A percentile compares a stretch with the other conserved stretches of the same genome.
Conservation (phyloP, 495 filamentous ascomycete genomes). For the Aspergillus diversus region DNA sequence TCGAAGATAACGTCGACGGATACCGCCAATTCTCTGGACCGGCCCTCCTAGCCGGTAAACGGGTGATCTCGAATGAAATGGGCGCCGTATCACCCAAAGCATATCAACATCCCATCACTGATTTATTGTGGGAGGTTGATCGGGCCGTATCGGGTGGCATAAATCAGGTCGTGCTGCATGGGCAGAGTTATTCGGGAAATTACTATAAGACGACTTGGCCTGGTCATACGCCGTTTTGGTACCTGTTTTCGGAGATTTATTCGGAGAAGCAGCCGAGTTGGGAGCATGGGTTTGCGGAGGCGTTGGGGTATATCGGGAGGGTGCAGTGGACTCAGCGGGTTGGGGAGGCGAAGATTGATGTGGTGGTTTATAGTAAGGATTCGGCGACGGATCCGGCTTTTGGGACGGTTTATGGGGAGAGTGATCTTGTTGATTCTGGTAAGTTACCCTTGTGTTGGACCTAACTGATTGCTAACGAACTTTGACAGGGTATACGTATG, state of each 20-base stretch:
- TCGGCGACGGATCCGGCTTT: constrained; percentile 25
- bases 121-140: constrained; percentile 4
- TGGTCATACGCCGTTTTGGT: constrained; percentile 4
- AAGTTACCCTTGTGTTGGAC: not conserved
- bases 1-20: constrained; percentile 9
- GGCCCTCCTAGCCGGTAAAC: constrained; percentile 3
- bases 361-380: constrained; percentile 43
- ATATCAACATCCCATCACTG: not conserved
- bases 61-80: constrained; percentile 10
- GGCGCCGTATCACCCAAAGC: not conserved
- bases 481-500: constrained; percentile 47
- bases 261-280: constrained; percentile 27
- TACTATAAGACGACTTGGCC: constrained; percentile 13
- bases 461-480: not conserved
- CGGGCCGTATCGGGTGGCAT: not conserved
- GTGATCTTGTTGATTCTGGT: constrained; percentile 27
- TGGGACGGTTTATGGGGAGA: constrained; percentile 22
- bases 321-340: constrained; percentile 40
- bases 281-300: constrained; percentile 40
- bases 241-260: constrained; percentile 9
- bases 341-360: constrained; percentile 45
- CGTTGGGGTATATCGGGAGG: constrained; percentile 44
- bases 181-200: not conserved
- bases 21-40: constrained; percentile 15
- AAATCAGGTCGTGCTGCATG: constrained; percentile 6